A percentile compares a stretch with the other conserved stretches of the same genome.
Evolutionary conservation across 2,329 filamentous ascomycete genomes (phyloP).

Genomic region (Lasiodiplodia gonubiensis): DNA sequence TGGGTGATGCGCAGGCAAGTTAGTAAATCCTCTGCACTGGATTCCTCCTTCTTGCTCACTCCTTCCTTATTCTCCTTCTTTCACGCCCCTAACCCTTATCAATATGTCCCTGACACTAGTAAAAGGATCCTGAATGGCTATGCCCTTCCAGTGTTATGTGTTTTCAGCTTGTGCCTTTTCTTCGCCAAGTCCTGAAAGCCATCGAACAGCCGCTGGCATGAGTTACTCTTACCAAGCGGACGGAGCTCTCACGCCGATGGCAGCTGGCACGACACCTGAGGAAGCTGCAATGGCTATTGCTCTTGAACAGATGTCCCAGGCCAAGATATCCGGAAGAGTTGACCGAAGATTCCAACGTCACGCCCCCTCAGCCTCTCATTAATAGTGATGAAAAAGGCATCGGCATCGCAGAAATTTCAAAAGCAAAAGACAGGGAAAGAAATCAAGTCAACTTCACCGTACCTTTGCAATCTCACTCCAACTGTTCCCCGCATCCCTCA

Average conservation of each 20-base stretch:
- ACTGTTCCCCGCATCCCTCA: slow-evolving; percentile 90
- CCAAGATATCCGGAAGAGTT: neutral
- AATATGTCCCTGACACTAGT: neutral
- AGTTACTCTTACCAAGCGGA: neutral
- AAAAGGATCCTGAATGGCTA: neutral
- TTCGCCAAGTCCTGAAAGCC: neutral
- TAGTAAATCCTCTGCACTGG: slow-evolving; percentile 4
- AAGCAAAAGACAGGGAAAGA: neutral
- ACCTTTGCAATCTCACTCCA: slow-evolving; percentile 99
- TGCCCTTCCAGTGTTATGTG: neutral
- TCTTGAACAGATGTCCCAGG: neutral
- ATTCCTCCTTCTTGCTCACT: neutral
- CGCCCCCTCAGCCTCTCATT: neutral
- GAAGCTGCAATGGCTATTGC: neutral
- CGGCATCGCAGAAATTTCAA: neutral
- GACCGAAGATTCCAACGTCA: neutral
- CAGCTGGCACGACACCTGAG: neutral
- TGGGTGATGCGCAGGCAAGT: slow-evolving; percentile 44
- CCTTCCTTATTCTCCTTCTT: neutral
- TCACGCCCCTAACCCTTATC: neutral
- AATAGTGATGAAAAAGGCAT: neutral
- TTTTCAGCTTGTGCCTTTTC: neutral
- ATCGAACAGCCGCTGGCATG: neutral
- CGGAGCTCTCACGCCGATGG: neutral
- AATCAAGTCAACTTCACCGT: slow-evolving; percentile 24